Base-by-base conservation (phyloP, 2,329 filamentous ascomycete species). In the Neofusicoccum laricinum region DNA sequence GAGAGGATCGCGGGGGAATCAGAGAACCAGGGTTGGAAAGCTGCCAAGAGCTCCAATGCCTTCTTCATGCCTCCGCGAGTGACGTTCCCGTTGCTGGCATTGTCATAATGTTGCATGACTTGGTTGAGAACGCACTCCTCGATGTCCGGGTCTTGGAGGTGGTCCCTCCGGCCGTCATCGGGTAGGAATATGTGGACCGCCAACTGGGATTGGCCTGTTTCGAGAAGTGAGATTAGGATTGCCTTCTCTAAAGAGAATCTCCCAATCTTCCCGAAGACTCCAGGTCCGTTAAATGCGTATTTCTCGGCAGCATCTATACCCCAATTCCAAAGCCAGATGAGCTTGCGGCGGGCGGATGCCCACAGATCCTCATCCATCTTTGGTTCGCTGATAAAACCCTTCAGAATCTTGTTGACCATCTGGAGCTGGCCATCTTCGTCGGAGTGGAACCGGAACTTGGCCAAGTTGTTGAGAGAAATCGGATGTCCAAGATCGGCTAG, bases 71-170 rank as follows among this genome's bases (percentile, higher is more conserved):
- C 89, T 15, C 91, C 91, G 68, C 91, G 84, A 1, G 85, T 90
- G 63, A 86, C 86, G 69, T 94, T 93, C 0, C 90, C 90, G 70
- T 95, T 95, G 21, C 89, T 91, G 2, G 91, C 91, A 71, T 91
- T 91, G 71, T 95, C 91, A 71, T 93, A 95, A 3, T 89, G 85
- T 62, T 85, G 82, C 79, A 93, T 84, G 1, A 89, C 88, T 14
- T 61, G 51, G 87, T 82, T 1, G 81, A 81, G 46, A 90, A 78
- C 8, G 92, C 80, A 1, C 86, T 85, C 4, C 86, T 82, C 85
- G 1, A 92, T 76, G 6, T 82, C 73, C 2, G 82, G 75, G 2
- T 73, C 70, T 2, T 82, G 71, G 2, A 91, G 78, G 4, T 84
- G 83, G 3, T 73, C 76, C 17, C 85, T 79, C 1, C 77, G 71